These are phyloP conservation scores for Amanita jacksonii DNA, from an alignment of 768 basidiomycete species.

Conservation along the genomic window DNA sequence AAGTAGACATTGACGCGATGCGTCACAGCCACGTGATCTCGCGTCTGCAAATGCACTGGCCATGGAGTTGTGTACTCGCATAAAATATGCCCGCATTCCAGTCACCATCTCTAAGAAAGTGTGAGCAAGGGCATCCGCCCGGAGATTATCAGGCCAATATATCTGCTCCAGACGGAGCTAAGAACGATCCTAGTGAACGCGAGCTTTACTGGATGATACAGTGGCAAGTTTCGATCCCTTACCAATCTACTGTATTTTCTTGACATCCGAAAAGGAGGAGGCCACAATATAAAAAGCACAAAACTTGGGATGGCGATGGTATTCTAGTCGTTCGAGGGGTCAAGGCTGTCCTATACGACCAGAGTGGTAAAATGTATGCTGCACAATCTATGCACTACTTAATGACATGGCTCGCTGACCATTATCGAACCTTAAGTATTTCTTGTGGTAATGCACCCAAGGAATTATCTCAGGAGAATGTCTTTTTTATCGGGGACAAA, in stretches of 20 bases:
- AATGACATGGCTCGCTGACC: slow-evolving; percentile 1
- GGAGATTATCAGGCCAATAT: not conserved
- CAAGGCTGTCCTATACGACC: slow-evolving; percentile 46
- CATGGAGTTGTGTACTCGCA: not conserved
- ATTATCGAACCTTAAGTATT: slow-evolving; percentile 27
- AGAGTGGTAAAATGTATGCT: slow-evolving; percentile 56
- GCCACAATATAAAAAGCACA: slow-evolving; percentile 73
- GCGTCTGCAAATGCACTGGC: not conserved
- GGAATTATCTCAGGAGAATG: slow-evolving; percentile 30
- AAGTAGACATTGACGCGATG: not conserved
- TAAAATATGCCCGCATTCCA: slow-evolving; percentile 1
- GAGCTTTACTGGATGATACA: slow-evolving; percentile 64
- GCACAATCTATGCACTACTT: not conserved
- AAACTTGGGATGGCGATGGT: slow-evolving; percentile 84
- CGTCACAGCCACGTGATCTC: slow-evolving; percentile 5
- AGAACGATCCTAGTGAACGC: not conserved
- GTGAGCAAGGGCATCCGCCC: not conserved
- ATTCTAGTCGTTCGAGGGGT: slow-evolving; percentile 43
- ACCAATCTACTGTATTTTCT: not conserved
- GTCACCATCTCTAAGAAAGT: not conserved
- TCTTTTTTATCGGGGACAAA: slow-evolving; percentile 36
- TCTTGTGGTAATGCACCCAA: slow-evolving; percentile 37
- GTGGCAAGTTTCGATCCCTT: slow-evolving; percentile 36
- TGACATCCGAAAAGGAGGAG: slow-evolving; percentile 37
- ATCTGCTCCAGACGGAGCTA: not conserved